Base-by-base conservation (phyloP, 78 protist species). In the Chrysochromulina parva region DNA sequence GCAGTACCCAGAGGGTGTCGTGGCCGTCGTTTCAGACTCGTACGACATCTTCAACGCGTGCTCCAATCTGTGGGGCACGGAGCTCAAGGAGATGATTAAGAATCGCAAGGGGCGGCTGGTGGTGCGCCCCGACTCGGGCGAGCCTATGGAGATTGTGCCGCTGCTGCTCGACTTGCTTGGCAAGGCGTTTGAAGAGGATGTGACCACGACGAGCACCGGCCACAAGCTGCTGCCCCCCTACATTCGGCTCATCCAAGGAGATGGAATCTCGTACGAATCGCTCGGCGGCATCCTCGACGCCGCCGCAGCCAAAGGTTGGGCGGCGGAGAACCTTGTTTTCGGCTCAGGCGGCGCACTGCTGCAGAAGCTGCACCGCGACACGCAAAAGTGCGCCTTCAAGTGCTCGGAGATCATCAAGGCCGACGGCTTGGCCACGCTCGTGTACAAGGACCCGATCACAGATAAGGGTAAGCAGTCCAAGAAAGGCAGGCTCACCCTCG, bases 311-410 rank as follows among this genome's bases (percentile, higher is more conserved):
- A 7, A 1, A 50, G 19, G 19, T 1, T 92, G 91, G 91, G 26
- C 71, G 19, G 90, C 89, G 6, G 90, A 86, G 80, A 92, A 92
- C 65, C 50, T 87, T 14, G 94, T 69, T 20, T 92, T 88, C 47
- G 94, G 94, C 73, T 48, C 62, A 0, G 94, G 94, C 53, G 94
- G 92, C 52, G 91, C 89, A n/a, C 88, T 92, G 50, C 85, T 92
- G 65, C 94, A 92, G 82, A 86, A 88, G 65, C 90, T 71, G 26
- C 1, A 92, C 88, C 65, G 94, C 13, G 94, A 92, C 91, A 92
- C 94, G 55, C 86, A 59, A 26, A 88, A 88, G 89, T 92, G 91
- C n/a, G 94, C 94, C 3, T 81, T 52, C 88, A 92, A 92, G 52
- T 92, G 91, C 84, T 71, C 55, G 59, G 73, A 66, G 73, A 58